Conservation (phyloP, 2,329 filamentous ascomycete species). For the Ascochyta fabae region DNA sequence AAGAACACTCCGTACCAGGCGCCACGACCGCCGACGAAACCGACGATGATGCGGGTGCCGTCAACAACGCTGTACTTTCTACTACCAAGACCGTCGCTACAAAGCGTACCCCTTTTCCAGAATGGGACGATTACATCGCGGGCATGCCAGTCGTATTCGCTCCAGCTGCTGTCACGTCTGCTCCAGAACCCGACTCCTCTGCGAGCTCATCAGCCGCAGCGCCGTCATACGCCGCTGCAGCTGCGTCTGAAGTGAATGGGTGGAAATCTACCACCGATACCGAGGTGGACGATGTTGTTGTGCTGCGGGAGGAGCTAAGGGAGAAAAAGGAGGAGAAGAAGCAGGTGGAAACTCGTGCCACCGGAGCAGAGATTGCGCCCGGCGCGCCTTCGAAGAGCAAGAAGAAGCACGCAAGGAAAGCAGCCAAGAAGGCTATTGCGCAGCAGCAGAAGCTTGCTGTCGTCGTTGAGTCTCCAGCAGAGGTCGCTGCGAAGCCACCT, state of each 20-base stretch:
- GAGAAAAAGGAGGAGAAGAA: not conserved
- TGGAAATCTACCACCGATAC: not conserved
- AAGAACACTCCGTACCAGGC: not conserved
- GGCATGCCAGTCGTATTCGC: not conserved
- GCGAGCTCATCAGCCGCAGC: not conserved
- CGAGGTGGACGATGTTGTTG: not conserved
- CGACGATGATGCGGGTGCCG: not conserved
- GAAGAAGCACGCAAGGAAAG: too few relatives aligned
- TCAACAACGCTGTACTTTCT: not conserved
- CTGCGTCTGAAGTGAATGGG: not conserved
- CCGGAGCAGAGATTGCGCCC: too few relatives aligned
- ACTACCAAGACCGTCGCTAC: not conserved
- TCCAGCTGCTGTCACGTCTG: too few relatives aligned
- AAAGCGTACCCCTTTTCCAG: not conserved
- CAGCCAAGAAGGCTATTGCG: too few relatives aligned
- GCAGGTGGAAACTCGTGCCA: not conserved
- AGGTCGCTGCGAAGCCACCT: too few relatives aligned
- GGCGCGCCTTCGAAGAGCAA: too few relatives aligned
- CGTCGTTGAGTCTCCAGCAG: too few relatives aligned
- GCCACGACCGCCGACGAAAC: not conserved
- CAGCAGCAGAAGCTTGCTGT: too few relatives aligned
- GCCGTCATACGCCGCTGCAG: not conserved
- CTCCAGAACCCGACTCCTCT: not conserved
- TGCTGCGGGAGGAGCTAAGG: not conserved
- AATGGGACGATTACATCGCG: not conserved